Evolutionary conservation across 306 rosid species (phyloP), one percentile per base, ranked within the genome.

Genomic region (Begonia loranthoides): DNA sequence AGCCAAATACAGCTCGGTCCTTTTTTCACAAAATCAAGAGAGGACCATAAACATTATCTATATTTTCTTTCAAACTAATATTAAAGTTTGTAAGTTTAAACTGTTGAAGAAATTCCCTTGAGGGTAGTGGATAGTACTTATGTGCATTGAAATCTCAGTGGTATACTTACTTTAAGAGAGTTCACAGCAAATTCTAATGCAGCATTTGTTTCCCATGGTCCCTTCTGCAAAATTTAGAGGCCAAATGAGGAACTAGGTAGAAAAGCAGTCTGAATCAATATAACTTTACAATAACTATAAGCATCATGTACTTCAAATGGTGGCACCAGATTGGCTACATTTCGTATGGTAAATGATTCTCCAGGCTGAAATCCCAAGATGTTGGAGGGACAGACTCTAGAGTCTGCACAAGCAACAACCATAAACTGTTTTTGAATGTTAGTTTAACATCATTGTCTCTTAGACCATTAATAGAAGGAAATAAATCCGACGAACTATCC

Each of bases 321-420:
- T 51, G 95, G 92, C 38, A 90, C 99, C 78, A 90, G 68, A 73
- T 90, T 90, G 33, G 99, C 99, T 63, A 90, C 58, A 62, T 90
- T 90, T 59, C 99, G 94, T 15, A 90, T 71, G 22, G 61, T 64
- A 71, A 86, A 90, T 47, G 99, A 84, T 68, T 90, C 99, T 54
- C 99, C 99, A 0, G 99, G 99, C 62, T 76, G 94, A 70, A 90
- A 82, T 63, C 95, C 99, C 70, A 90, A 54, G 62, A 90, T 70
- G 57, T 57, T 72, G 3, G 95, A 80, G 50, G 99, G 99, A 56
- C 99, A 90, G 47, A 90, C 99, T 70, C 95, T 78, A 17, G 99
- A 90, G 70, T 90, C 99, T 70, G 88, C 99, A 90, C 99, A 90
- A 44, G 95, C 81, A 70, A 90, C 80, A 68, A 90, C 86, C 92